A percentile compares a stretch with the other conserved stretches of the same genome.
Conservation (phyloP, 2,329 filamentous ascomycete genomes). For the Botrytis fabae region DNA sequence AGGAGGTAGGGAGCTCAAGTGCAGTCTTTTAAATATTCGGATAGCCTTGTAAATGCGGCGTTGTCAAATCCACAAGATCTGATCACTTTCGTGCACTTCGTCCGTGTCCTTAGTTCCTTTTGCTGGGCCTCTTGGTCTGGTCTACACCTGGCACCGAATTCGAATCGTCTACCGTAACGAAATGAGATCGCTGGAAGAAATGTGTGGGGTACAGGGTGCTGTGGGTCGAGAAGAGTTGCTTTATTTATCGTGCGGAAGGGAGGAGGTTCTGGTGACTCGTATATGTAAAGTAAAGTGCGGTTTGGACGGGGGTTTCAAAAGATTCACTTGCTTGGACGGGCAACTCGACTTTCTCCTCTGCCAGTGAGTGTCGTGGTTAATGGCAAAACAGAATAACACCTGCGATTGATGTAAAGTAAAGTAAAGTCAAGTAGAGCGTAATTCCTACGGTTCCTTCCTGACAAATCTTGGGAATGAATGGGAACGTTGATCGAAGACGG, state of each 20-base stretch:
- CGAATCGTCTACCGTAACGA: conserved; percentile 11
- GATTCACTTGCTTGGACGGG: background rate
- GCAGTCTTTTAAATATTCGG: conserved; percentile 13
- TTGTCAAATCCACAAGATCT: conserved; percentile 20
- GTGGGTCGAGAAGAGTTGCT: background rate
- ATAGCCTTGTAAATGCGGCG: conserved; percentile 19
- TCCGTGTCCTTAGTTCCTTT: conserved; percentile 17
- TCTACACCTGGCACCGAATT: conserved; percentile 8
- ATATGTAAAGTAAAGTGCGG: background rate
- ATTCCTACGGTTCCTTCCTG: conserved; percentile 3
- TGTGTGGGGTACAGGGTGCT: conserved; percentile 17
- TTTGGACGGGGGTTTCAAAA: background rate
- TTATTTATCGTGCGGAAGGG: conserved; percentile 16
- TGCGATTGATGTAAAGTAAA: background rate
- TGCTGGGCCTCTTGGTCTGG: conserved; percentile 9
- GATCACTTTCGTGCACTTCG: conserved; percentile 11
- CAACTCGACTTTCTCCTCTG: background rate
- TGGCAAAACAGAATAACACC: background rate
- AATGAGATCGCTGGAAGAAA: conserved; percentile 16
- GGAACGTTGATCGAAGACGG: background rate
- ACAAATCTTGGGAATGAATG: background rate
- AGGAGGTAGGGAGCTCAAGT: conserved; percentile 24
- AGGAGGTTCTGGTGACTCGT: background rate
- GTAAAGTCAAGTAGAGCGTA: too few species aligned
- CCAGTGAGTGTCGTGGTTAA: background rate